Evolutionary conservation across 2,329 filamentous ascomycete species (phyloP), one percentile per base, ranked within the genome.

Genomic region (Colletotrichum karsti): DNA sequence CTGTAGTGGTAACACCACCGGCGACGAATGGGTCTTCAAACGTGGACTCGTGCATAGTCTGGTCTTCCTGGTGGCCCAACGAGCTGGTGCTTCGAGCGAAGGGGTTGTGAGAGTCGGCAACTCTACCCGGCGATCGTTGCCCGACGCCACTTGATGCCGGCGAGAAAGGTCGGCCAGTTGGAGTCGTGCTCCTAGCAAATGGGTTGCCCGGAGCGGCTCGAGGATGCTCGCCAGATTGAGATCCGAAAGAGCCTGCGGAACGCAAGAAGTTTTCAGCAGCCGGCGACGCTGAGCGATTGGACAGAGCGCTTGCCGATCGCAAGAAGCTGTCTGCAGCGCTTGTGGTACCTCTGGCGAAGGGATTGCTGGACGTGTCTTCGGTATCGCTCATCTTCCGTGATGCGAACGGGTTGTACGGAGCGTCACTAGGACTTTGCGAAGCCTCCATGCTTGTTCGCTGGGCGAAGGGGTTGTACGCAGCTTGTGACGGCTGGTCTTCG

Each of bases 261-360:
- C 48, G 58, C 35, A 61, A 22, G 44, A 51, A 60, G 44, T 51
- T 20, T 2, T 51, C 33, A 1, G 33, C 44, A 20, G 37, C 64
- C 1, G 10, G 54, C 42, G 44, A 48, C 8, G 44, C n/a, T 28
- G 30, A 42, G 9, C 28, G 50, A 28, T 57, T 12, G 4, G 50
- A 59, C 10, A 63, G 64, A 10, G 51, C 50, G 41, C 59, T 63
- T 6, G 60, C 64, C 3, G 64, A 63, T 1, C 59, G 59, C 4
- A 67, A 24, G 42, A 67, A 67, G 20, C 18, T 55, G 20, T 67
- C 60, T 13, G 64, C 60, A n/a, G 44, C 60, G 35, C 30, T 35
- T 4, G 64, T 57, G 3, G 60, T 64, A 37, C 8, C 64, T 18
- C 60, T 28, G n/a, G 53, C 39, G 22, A 67, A 59, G 5, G 64